Conservation (phyloP, 495 filamentous ascomycete species). For the Niebla homalea region DNA sequence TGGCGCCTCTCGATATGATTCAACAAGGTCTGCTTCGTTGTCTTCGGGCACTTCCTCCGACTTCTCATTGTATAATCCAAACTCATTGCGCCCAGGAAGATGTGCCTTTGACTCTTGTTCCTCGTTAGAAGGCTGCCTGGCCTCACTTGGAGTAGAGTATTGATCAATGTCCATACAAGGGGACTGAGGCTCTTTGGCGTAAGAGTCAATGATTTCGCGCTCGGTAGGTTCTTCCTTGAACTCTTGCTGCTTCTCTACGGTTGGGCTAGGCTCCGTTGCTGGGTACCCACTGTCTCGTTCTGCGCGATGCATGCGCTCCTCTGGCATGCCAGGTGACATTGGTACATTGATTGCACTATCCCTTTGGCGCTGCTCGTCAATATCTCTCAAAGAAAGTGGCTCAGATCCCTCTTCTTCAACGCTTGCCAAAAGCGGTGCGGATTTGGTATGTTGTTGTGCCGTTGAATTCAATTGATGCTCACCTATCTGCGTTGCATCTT, state of each 20-base stretch:
- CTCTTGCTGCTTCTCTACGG: conserved; percentile 2
- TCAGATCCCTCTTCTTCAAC: background rate
- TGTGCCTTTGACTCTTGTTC: too few species aligned
- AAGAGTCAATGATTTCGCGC: background rate
- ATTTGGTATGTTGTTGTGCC: background rate
- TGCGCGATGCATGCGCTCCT: conserved; percentile 14
- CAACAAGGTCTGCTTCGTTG: background rate
- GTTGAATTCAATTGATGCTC: background rate
- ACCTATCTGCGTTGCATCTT: background rate
- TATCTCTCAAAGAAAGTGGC: too few species aligned
- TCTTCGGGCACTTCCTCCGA: too few species aligned
- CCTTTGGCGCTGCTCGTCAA: conserved; percentile 19
- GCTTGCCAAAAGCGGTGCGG: background rate
- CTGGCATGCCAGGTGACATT: conserved; percentile 31
- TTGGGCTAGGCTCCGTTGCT: conserved; percentile 20
- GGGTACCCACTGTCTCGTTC: conserved; percentile 33
- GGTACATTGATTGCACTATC: conserved; percentile 38
- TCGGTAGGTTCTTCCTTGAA: background rate
- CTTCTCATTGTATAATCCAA: too few species aligned
- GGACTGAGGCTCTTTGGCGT: background rate
- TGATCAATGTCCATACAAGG: too few species aligned
- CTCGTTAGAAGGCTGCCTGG: too few species aligned
- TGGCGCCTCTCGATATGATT: background rate
- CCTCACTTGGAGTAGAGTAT: too few species aligned
- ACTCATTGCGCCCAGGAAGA: too few species aligned